Base-by-base conservation (phyloP, 805 yeast species). In the Kazachstania viticola region DNA sequence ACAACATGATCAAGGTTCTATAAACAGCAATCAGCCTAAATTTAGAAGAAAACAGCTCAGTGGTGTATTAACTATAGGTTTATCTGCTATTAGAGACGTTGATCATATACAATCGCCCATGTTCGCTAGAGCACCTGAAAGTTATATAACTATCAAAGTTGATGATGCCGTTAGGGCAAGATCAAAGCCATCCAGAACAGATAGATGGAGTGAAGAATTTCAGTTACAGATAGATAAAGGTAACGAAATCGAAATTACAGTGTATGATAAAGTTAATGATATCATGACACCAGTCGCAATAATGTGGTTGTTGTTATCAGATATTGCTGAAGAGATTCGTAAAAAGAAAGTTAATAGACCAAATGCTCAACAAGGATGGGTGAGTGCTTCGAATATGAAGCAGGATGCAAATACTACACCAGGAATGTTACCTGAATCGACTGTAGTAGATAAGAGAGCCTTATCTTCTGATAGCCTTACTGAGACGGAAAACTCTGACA, bases 301-400 rank as follows among this genome's bases (percentile, higher is more conserved):
- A 24, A 73, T 80, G 46, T 91, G 98, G 98, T 67, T 88, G 17
- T 70, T 88, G 23, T 65, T 91, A 18, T 76, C 93, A 3, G 99
- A 91, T 56, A 71, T 91, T 27, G 85, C 93, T 1, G 99, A 91
- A 61, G 97, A 91, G 45, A 70, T 88, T 34, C 82, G 99, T 58
- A 80, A 91, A 48, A 79, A 78, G 54, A 84, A 83, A 47, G 87
- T 82, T 15, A 82, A 74, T 7, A 75, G 73, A 46, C 82, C 81
- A 26, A 59, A 70, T 37, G 80, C 75, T 2, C 69, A 64, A 25
- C 71, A 75, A 29, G 95, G 91, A 29, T 91, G 97, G 98, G 80
- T 83, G 6, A 71, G 83, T 37, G 96, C 95, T 1, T 66, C 80
- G 0, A 67, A 68, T 43, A 25, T 23, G 8, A 19, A 7, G 22